Conservation (phyloP, 257 asterid species). For the Solanum acaule region DNA sequence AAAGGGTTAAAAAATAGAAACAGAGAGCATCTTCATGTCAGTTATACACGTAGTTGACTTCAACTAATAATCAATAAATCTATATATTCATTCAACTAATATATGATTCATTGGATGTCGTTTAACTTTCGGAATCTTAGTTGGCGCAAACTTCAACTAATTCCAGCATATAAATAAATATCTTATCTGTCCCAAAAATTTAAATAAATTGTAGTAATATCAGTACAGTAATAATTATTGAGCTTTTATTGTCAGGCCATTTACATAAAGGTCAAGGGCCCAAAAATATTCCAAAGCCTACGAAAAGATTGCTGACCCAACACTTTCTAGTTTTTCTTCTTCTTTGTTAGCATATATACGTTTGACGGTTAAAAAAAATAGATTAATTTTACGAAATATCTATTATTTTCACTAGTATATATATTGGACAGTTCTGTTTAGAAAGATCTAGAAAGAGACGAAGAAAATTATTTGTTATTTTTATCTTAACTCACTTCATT, state of each 20-base stretch:
- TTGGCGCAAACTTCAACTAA: background rate
- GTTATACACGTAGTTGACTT: background rate
- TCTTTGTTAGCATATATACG: too few species aligned
- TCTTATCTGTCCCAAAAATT: background rate
- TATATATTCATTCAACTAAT: background rate
- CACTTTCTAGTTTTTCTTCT: background rate
- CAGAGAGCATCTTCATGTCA: background rate
- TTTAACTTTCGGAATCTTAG: conserved; percentile 3
- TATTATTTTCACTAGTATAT: background rate
- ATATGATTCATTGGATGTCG: background rate
- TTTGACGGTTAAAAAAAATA: background rate
- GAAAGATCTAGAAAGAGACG: rapidly evolving
- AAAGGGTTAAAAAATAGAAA: background rate
- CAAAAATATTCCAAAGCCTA: background rate
- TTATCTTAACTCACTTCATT: background rate
- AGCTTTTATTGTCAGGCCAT: background rate
- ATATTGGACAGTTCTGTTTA: background rate
- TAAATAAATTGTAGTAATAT: background rate
- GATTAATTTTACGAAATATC: background rate
- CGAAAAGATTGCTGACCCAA: background rate
- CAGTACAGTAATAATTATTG: background rate
- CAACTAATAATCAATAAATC: background rate
- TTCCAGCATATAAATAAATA: background rate
- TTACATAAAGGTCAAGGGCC: background rate
- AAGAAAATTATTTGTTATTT: background rate